Evolutionary conservation across 2,329 filamentous ascomycete species (phyloP).

Genomic region (Apiospora sp.): DNA sequence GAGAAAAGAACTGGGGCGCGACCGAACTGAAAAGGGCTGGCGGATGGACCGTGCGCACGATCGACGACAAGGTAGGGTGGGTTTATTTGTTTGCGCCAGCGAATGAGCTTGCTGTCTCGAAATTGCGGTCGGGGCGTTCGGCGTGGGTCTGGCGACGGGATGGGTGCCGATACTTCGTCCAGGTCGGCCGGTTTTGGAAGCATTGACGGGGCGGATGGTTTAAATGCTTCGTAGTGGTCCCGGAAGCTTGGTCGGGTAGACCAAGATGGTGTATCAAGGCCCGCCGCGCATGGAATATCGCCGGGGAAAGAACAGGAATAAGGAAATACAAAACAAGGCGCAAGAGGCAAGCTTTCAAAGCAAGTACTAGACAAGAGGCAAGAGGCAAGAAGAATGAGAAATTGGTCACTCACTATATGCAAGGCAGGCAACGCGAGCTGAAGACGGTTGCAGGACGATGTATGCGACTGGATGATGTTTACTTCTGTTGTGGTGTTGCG

Average conservation of each 20-base stretch:
- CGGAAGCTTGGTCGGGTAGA: not conserved
- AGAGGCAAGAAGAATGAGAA: not conserved
- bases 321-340: not conserved
- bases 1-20: constrained; percentile 9
- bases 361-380: not conserved
- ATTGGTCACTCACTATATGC: constrained; percentile 10
- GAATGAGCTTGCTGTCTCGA: constrained; percentile 23
- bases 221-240: not conserved
- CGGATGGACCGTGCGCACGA: constrained; percentile 7
- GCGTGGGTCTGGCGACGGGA: constrained; percentile 23
- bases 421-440: constrained; percentile 5
- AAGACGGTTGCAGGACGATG: constrained; percentile 9
- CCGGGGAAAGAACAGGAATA: not conserved
- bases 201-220: constrained; percentile 8
- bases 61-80: constrained; percentile 23
- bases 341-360: not conserved
- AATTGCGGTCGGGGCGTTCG: constrained; percentile 21
- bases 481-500: constrained; percentile 14
- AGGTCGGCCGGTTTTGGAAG: constrained; percentile 10
- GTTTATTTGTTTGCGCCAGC: constrained; percentile 22
- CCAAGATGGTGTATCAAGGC: not conserved
- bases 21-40: constrained; percentile 14
- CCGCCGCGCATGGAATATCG: not conserved
- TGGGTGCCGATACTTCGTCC: not conserved
- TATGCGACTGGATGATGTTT: constrained; percentile 22